A percentile compares a stretch with the other conserved stretches of the same genome.
Evolutionary conservation across 2,329 filamentous ascomycete species (phyloP).

Genomic region (Parascedosporium putredinis): DNA sequence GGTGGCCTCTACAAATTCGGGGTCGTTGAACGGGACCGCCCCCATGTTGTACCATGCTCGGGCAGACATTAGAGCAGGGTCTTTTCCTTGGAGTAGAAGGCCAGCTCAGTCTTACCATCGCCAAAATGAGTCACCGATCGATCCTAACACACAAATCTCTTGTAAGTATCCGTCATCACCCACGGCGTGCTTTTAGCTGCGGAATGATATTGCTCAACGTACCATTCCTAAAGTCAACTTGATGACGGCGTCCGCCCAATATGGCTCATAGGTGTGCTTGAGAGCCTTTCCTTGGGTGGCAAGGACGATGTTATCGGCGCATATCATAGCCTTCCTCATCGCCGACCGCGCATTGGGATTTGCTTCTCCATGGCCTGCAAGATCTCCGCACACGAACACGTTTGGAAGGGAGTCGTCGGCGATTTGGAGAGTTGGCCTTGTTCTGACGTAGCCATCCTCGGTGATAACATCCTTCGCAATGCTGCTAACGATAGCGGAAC

Average conservation of each 20-base stretch:
- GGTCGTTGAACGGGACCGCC: conserved; percentile 33
- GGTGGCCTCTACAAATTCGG: neutral
- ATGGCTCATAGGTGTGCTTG: conserved; percentile 26
- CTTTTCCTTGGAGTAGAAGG: conserved; percentile 31
- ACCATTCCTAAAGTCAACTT: conserved; percentile 45
- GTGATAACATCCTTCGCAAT: conserved; percentile 34
- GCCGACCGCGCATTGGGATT: conserved; percentile 47
- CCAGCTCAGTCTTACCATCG: conserved; percentile 31
- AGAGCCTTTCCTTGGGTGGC: conserved; percentile 30
- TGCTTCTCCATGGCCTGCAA: conserved; percentile 39
- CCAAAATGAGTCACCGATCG: conserved; percentile 32
- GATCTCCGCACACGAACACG: conserved; percentile 55
- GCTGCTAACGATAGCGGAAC: conserved; percentile 34
- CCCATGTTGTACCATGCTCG: conserved; percentile 32
- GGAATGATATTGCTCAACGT: too few relatives aligned
- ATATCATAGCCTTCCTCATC: conserved; percentile 40
- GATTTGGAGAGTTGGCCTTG: conserved; percentile 48
- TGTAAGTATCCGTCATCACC: too few relatives aligned
- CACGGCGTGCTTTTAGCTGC: too few relatives aligned
- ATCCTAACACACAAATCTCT: conserved; percentile 26
- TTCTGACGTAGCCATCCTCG: conserved; percentile 36
- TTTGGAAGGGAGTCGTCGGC: conserved; percentile 33
- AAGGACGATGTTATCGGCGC: conserved; percentile 42
- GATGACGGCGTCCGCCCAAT: conserved; percentile 38
- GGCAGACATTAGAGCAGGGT: conserved; percentile 32